Conservation (phyloP, 1,139 yeast species). For the Saccharomycopsis hybrid region DNA sequence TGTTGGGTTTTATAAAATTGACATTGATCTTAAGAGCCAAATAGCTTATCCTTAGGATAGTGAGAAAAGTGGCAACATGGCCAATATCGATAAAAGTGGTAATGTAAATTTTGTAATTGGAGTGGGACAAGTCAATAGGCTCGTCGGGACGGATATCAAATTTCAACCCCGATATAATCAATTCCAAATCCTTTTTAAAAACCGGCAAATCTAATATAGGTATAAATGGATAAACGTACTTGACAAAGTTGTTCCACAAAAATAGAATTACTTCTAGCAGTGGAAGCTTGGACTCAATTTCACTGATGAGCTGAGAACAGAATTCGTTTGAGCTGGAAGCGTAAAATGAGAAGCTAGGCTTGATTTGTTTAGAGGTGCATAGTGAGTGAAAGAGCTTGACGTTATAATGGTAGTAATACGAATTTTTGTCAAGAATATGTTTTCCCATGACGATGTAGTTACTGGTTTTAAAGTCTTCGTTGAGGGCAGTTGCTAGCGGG, state of each 20-base stretch:
- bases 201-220: slow-evolving; percentile 10
- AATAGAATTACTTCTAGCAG: neutral
- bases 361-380: neutral
- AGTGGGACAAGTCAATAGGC: neutral
- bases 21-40: slow-evolving; percentile 9
- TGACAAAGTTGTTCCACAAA: slow-evolving; percentile 10
- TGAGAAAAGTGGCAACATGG: slow-evolving; percentile 9
- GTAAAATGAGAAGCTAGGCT: neutral
- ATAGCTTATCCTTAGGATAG: slow-evolving; percentile 11
- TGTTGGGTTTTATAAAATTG: neutral
- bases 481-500: slow-evolving; percentile 5
- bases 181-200: slow-evolving; percentile 10
- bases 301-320: neutral
- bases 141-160: neutral
- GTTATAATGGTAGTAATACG: neutral
- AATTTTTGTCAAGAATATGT: slow-evolving; percentile 2
- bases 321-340: neutral
- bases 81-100: slow-evolving; percentile 8
- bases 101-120: slow-evolving; percentile 6
- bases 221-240: slow-evolving; percentile 15
- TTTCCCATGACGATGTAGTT: slow-evolving; percentile 5
- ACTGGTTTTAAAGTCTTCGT: neutral
- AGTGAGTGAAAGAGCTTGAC: neutral
- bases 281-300: slow-evolving; percentile 4
- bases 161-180: slow-evolving; percentile 8